Base-by-base conservation (phyloP, 345 rosid species). In the Jatropha curcas region DNA sequence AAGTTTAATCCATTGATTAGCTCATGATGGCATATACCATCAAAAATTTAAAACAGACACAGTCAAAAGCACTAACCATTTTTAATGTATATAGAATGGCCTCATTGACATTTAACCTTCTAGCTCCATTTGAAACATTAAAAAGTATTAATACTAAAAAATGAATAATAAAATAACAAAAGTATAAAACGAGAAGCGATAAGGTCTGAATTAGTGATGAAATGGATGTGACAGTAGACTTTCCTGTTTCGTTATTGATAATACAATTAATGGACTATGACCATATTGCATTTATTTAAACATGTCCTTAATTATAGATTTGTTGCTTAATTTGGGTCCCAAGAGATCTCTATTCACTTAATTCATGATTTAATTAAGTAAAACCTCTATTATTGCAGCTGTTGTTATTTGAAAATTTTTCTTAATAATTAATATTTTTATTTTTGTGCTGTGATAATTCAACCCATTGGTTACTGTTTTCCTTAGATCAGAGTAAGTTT, bases 201-300 rank as follows among this genome's bases (percentile, higher is more conserved):
- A 55, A 65, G 57, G 65, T 55, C 64, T 64, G 51, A 67, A 43
- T n/a, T 53, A 5, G 57, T 73, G 65, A 43, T 34, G 52, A 35
- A 27, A 31, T 39, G 65, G 76, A 73, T n/a, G 68, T 65, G 76
- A 65, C n/a, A 73, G 57, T 65, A 35, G 63, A 27, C 34, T 65
- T 73, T 45, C 64, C 24, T 56, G n/a, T 65, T 35, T 53, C 50
- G 35, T 28, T 70, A 17, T 24, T 17, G 5, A 14, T 68, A 34
- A 34, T 35, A 68, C 24, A 24, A 24, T 7, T 22, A 16, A 6
- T 1, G 39, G 20, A 14, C 31, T 41, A 39, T 39, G 24, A 41
- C 35, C 50, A 68, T 37, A 53, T 13, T 68, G 24, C 31, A n/a
- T 33, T 68, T 31, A 34, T 51, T 3, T 22, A n/a, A n/a, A n/a